These are phyloP conservation scores for Mucor saturninus DNA, from an alignment of 371 early-diverging fungal species.

Conservation along the genomic window DNA sequence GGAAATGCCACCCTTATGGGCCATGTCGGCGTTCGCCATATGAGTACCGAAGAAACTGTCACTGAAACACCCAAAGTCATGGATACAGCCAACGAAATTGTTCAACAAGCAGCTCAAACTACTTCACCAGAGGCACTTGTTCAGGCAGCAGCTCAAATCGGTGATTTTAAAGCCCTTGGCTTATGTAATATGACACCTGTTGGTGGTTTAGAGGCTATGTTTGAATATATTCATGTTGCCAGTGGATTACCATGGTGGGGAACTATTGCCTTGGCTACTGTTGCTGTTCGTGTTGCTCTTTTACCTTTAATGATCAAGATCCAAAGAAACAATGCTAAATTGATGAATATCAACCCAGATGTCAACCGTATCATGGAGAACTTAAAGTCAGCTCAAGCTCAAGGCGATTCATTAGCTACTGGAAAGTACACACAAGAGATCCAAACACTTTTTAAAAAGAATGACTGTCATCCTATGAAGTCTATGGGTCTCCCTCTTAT, in stretches of 20 bases:
- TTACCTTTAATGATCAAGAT: conserved; percentile 81
- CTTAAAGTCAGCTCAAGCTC: conserved; percentile 61
- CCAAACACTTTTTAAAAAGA: conserved; percentile 64
- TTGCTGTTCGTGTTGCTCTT: conserved; percentile 73
- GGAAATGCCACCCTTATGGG: conserved; percentile 20
- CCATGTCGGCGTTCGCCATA: conserved; percentile 24
- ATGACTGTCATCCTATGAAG: conserved; percentile 68
- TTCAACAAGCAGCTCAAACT: conserved; percentile 36
- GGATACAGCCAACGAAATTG: conserved; percentile 22
- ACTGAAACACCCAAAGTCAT: conserved; percentile 9
- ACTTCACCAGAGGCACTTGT: conserved; percentile 52
- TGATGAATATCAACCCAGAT: conserved; percentile 81
- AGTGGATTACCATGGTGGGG: conserved; percentile 95
- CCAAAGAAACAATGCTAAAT: conserved; percentile 72
- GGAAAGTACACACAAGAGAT: conserved; percentile 62
- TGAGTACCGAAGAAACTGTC: conserved; percentile 23
- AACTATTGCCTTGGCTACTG: conserved; percentile 76
- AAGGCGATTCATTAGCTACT: conserved; percentile 62
- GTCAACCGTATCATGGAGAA: conserved; percentile 70
- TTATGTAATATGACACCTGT: conserved; percentile 79
- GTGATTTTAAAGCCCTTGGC: conserved; percentile 82
- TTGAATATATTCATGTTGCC: conserved; percentile 83
- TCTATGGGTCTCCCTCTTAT: conserved; percentile 67
- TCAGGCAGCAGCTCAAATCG: conserved; percentile 67
- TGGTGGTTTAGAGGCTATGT: conserved; percentile 71